Percentiles rank a stretch among this genome's conserved stretches.
These are phyloP conservation scores for Bruguiera hainesii DNA, from an alignment of 441 rosid genomes.

Conservation along the genomic window DNA sequence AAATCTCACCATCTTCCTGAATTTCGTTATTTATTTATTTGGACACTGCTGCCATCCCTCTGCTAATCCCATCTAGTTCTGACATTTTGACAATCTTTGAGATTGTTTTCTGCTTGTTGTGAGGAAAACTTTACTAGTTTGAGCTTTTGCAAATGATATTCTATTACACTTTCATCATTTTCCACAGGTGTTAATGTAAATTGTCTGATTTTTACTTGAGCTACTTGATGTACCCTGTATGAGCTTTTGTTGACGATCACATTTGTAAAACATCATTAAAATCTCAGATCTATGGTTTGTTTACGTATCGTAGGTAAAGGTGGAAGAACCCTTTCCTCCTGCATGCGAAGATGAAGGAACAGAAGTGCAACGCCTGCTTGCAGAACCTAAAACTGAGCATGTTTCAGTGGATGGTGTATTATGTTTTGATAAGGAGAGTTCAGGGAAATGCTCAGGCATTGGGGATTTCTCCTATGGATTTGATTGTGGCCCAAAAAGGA, in stretches of 20 bases:
- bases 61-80: not conserved
- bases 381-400: slow-evolving; percentile 52
- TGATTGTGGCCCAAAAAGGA: slow-evolving; percentile 40
- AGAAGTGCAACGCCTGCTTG: slow-evolving; percentile 41
- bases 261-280: too few species aligned
- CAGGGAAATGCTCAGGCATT: slow-evolving; percentile 38
- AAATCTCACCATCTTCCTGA: too few species aligned
- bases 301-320: slow-evolving; percentile 34
- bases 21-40: too few species aligned
- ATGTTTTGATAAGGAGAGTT: slow-evolving; percentile 44
- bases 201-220: too few species aligned
- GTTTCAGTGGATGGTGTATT: slow-evolving; percentile 46
- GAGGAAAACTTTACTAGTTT: too few species aligned
- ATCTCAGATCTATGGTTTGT: not conserved
- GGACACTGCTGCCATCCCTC: not conserved
- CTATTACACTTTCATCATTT: too few species aligned
- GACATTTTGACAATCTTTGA: not conserved
- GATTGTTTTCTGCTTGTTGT: not conserved
- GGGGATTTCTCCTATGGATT: slow-evolving; percentile 46
- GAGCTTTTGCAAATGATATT: too few species aligned
- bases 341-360: slow-evolving; percentile 40
- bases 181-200: too few species aligned
- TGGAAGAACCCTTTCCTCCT: slow-evolving; percentile 38
- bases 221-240: too few species aligned
- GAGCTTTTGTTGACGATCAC: too few species aligned